A percentile compares a stretch with the other conserved stretches of the same genome.
Evolutionary conservation across 306 rosid species (phyloP).

Genomic region (Arachis stenosperma): DNA sequence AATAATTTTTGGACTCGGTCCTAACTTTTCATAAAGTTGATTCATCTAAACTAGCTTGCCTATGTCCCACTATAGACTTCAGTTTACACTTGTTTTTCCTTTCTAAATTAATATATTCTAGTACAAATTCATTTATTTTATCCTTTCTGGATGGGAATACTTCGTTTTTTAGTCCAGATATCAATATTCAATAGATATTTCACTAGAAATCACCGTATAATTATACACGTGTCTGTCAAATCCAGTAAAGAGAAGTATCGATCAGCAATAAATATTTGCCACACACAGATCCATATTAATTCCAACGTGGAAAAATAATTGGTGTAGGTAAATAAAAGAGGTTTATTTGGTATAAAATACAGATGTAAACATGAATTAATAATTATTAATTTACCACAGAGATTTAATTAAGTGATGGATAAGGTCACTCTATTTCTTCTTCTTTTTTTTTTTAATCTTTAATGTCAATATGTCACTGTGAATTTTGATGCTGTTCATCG

Average conservation of each 20-base stretch:
- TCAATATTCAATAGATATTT: too few species aligned
- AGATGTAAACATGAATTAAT: not conserved
- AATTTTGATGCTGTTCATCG: not conserved
- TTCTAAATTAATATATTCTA: not conserved
- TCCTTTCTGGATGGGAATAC: too few species aligned
- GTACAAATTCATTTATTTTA: not conserved
- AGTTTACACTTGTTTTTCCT: not conserved
- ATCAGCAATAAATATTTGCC: not conserved
- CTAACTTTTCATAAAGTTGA: slow-evolving; percentile 9
- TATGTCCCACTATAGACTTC: not conserved
- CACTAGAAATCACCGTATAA: too few species aligned
- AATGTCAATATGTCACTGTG: not conserved
- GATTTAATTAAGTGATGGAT: too few species aligned
- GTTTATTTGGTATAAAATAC: not conserved
- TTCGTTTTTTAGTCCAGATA: too few species aligned
- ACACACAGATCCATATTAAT: not conserved
- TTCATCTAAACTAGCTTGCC: not conserved
- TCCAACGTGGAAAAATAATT: not conserved
- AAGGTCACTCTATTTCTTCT: too few species aligned
- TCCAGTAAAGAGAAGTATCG: too few species aligned
- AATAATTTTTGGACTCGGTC: not conserved
- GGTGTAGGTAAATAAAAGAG: not conserved
- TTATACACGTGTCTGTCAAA: too few species aligned
- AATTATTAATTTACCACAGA: not conserved
- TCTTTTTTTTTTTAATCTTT: too few species aligned